Conservation (phyloP, 2,329 filamentous ascomycete genomes). For the Escovopsis sp. region DNA sequence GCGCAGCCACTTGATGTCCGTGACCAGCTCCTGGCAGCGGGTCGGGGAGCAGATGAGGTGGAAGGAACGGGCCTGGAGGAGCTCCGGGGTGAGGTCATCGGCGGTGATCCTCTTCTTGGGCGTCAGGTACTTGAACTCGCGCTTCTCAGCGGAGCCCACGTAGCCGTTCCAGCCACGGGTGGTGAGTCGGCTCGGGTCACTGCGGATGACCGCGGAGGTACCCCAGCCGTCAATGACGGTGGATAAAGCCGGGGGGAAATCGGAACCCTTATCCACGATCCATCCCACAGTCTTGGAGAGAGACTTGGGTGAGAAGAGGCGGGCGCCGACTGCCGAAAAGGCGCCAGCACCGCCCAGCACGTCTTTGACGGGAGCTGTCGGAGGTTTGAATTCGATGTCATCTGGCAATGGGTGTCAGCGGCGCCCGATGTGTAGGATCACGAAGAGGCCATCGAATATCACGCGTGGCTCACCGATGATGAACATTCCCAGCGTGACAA, state of each 20-base stretch:
- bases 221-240: constrained; percentile 57
- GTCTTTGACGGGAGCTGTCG: constrained; percentile 52
- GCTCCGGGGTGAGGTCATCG: constrained; percentile 47
- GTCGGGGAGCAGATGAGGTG: constrained; percentile 75
- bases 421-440: neutral
- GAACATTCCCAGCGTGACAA: constrained; percentile 60
- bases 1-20: constrained; percentile 49
- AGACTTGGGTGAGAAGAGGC: constrained; percentile 63
- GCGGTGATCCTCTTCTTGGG: constrained; percentile 72
- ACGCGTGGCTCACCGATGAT: constrained; percentile 48
- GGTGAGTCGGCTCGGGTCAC: constrained; percentile 53
- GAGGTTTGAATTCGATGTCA: constrained; percentile 74
- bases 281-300: constrained; percentile 60
- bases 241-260: constrained; percentile 60
- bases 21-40: constrained; percentile 62
- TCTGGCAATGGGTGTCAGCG: constrained; percentile 36
- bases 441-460: too few species aligned
- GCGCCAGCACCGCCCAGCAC: constrained; percentile 82
- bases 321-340: constrained; percentile 76
- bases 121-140: constrained; percentile 75
- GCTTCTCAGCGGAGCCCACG: constrained; percentile 49
- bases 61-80: constrained; percentile 63
- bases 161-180: constrained; percentile 93
- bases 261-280: constrained; percentile 80
- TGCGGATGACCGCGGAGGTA: constrained; percentile 56